Conservation (phyloP, 768 basidiomycete genomes). For the Sporobolomyces roseus region DNA sequence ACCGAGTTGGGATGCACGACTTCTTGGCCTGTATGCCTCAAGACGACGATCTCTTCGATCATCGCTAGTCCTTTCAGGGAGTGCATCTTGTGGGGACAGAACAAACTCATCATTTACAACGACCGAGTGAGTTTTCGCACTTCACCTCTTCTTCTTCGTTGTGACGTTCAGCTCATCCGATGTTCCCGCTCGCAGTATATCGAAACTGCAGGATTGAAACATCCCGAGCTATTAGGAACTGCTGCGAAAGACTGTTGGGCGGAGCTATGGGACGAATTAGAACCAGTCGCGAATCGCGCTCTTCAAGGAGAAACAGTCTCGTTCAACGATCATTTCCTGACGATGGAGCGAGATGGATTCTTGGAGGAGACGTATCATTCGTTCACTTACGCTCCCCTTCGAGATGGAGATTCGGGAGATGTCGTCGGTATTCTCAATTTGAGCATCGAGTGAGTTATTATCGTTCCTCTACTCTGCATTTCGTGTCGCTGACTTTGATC, state of each 20-base stretch:
- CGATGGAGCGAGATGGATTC: slow-evolving; percentile 34
- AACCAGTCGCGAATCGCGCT: slow-evolving; percentile 19
- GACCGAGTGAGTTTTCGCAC: too few relatives aligned
- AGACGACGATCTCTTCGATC: slow-evolving; percentile 26
- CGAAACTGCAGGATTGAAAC: slow-evolving; percentile 31
- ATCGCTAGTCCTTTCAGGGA: slow-evolving; percentile 32
- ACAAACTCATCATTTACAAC: slow-evolving; percentile 34
- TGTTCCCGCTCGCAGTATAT: too few relatives aligned
- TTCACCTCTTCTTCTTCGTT: too few relatives aligned
- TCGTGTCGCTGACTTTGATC: too few relatives aligned
- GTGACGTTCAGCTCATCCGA: too few relatives aligned
- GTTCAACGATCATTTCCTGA: slow-evolving; percentile 25
- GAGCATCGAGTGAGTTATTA: slow-evolving; percentile 23
- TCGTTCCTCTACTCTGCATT: too few relatives aligned
- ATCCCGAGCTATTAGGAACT: slow-evolving; percentile 28
- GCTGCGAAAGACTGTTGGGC: slow-evolving; percentile 26
- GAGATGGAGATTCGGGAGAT: not conserved
- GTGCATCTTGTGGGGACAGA: slow-evolving; percentile 21
- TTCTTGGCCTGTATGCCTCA: slow-evolving; percentile 25
- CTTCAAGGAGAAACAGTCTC: slow-evolving; percentile 22
- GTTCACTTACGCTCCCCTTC: slow-evolving; percentile 27
- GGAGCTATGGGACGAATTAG: slow-evolving; percentile 38
- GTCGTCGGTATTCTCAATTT: slow-evolving; percentile 32
- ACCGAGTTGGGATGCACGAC: slow-evolving; percentile 21
- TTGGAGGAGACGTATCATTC: slow-evolving; percentile 40